Evolutionary conservation across 1,284 basidiomycete species (phyloP), one percentile per base, ranked within the genome.

Genomic region (Rhodotorula sp.): DNA sequence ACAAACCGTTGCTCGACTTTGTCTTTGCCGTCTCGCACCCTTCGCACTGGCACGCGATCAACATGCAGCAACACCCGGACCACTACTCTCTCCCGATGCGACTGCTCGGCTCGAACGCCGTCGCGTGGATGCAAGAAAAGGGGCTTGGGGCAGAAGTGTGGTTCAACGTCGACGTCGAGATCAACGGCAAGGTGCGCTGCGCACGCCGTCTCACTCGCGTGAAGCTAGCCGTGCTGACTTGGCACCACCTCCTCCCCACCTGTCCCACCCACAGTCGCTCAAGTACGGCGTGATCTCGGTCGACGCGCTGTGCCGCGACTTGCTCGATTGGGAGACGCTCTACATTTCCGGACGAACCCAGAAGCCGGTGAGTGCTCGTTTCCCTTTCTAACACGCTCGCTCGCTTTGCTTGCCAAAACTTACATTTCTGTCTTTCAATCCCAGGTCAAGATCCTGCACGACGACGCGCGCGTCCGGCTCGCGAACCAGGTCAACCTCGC

Each of bases 211-310:
- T 23, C 21, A 16, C 49, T 23, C 51, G n/a, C 7, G 6, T 8
- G 48, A 46, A 72, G 29, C 76, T 69, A 26, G 67, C 69, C 31
- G 39, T 12, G 29, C 20, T 21, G 26, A 7, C n/a, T n/a, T n/a
- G n/a, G n/a, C n/a, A n/a, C n/a, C n/a, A n/a, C n/a, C n/a, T n/a
- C n/a, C n/a, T n/a, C n/a, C n/a, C n/a, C n/a, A n/a, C n/a, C n/a
- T n/a, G n/a, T n/a, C n/a, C n/a, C n/a, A 1, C 20, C 21, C 47
- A 20, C 79, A 97, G 91, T 89, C 87, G 64, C 91, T 98, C 83
- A 99, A 99, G 83, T 99, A 99, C 81, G 96, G 96, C n/a, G 89
- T 98, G 39, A 94, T 96, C 48, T 93, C 92, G 0, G 87, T 97
- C 14, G 91, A 96, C 77, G 90, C 89, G 68, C 86, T 99, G 46